phyloP scores from a whole-genome alignment of 306 rosid species.

The Cicer cuneatum region DNA sequence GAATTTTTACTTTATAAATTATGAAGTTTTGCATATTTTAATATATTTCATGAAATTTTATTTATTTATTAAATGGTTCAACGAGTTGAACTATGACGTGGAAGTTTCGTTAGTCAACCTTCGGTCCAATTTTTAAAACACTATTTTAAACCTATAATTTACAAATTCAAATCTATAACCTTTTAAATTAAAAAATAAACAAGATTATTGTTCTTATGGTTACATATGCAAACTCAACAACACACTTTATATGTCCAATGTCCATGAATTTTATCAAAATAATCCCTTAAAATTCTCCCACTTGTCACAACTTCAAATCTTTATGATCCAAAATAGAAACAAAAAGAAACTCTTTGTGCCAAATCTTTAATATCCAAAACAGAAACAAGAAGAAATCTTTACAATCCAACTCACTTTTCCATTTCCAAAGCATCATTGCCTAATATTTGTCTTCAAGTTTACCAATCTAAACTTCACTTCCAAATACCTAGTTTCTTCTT shows the following conservation, averaged over 20 bases:
- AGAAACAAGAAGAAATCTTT: conserved; percentile 36
- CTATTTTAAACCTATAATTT: no score
- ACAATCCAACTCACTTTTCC: conserved; percentile 63
- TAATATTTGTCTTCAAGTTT: conserved; percentile 58
- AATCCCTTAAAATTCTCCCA: conserved; percentile 66
- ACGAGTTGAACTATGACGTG: no score
- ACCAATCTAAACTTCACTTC: conserved; percentile 59
- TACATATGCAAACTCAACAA: conserved; percentile 41
- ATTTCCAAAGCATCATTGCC: conserved; percentile 53
- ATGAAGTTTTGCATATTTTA: no score
- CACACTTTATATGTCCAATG: conserved; percentile 60
- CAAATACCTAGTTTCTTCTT: conserved; percentile 50
- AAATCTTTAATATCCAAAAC: conserved; percentile 44
- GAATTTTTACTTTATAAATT: no score
- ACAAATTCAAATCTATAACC: no score
- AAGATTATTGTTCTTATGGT: background rate
- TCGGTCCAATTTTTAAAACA: no score
- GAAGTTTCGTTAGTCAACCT: no score
- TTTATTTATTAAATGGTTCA: no score
- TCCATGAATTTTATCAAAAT: conserved; percentile 57
- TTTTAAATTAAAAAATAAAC: no score
- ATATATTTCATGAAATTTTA: no score
- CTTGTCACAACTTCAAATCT: conserved; percentile 54
- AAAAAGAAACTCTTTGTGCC: conserved; percentile 49
- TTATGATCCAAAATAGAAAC: conserved; percentile 25